Percentiles rank a stretch among this genome's conserved stretches.
Conservation (phyloP, 225 moss, liverwort and hornwort species). For the Marchantia polymorpha region DNA sequence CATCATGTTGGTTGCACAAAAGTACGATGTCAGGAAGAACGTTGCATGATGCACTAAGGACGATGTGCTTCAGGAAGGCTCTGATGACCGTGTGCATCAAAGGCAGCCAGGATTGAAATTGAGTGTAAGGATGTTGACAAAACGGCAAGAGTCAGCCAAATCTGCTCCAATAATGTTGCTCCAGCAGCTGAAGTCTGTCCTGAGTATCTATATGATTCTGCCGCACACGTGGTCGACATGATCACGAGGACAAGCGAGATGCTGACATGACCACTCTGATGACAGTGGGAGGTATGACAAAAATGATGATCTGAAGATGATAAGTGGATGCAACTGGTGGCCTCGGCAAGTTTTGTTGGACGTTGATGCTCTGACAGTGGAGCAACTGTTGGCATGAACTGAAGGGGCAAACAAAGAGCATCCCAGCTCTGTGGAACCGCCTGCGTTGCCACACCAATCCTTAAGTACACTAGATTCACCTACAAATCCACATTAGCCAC, state of each 20-base stretch:
- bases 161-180: conserved; percentile 90
- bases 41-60: conserved; percentile 55
- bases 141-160: conserved; percentile 78
- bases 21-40: conserved; percentile 67
- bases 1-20: conserved; percentile 86
- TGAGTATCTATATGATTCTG: conserved; percentile 73
- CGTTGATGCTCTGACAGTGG: conserved; percentile 77
- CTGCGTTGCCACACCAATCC: conserved; percentile 99
- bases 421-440: conserved; percentile 91
- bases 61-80: conserved; percentile 49
- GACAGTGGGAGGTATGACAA: conserved; percentile 62
- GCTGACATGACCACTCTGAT: conserved; percentile 47
- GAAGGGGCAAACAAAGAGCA: conserved; percentile 81
- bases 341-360: conserved; percentile 76
- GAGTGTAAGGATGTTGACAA: conserved; percentile 78
- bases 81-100: conserved; percentile 44
- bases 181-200: conserved; percentile 72
- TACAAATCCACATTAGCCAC: conserved; percentile 52
- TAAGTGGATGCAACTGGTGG: conserved; percentile 76
- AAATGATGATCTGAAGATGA: conserved; percentile 86
- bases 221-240: conserved; percentile 69
- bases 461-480: conserved; percentile 84
- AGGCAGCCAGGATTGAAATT: conserved; percentile 59
- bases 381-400: conserved; percentile 91
- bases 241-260: conserved; percentile 48